Evolutionary conservation across 805 yeast species (phyloP), one percentile per base, ranked within the genome.

Genomic region (Wickerhamiella dianesei): DNA sequence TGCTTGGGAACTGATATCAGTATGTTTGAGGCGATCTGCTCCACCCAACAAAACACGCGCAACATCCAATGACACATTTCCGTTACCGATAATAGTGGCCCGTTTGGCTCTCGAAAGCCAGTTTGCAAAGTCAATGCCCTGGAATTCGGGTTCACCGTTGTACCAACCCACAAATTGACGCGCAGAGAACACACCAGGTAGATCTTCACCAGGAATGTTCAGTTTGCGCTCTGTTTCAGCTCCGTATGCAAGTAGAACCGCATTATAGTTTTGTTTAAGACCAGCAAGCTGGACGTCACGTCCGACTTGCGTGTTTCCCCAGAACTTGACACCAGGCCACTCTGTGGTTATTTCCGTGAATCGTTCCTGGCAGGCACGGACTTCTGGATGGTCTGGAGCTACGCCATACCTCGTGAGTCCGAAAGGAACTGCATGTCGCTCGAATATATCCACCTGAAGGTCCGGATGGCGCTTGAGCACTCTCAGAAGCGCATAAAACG

Each of bases 341-440:
- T 66, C 56, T 19, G 42, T 41, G 2, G 62, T 64, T 19, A 70
- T 66, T 46, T 79, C 78, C 8, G 71, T 73, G 59, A 92, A 81
- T 45, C 87, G 79, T 17, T 82, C 82, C 61, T 80, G 71, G 68
- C 73, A 68, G 49, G 65, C 64, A 52, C 88, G 89, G 29, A 92
- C 97, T 58, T 92, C 97, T 0, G 96, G 95, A 64, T 92, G 96
- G 64, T 92, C 99, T 2, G 99, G 99, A 0, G 98, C 96, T n/a
- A 92, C 97, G 1, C 99, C 99, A 60, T 75, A 88, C 35, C 99
- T 66, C 39, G 88, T 79, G 32, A 92, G 70, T 0, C 99, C 99
- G 66, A 74, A 89, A 0, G 98, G 98, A 4, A 87, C 79, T 0
- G 96, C 95, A 21, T 79, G 66, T 51, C 76, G 73, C 58, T 92